Conservation (phyloP, 768 basidiomycete genomes). For the Amanita muscaria region DNA sequence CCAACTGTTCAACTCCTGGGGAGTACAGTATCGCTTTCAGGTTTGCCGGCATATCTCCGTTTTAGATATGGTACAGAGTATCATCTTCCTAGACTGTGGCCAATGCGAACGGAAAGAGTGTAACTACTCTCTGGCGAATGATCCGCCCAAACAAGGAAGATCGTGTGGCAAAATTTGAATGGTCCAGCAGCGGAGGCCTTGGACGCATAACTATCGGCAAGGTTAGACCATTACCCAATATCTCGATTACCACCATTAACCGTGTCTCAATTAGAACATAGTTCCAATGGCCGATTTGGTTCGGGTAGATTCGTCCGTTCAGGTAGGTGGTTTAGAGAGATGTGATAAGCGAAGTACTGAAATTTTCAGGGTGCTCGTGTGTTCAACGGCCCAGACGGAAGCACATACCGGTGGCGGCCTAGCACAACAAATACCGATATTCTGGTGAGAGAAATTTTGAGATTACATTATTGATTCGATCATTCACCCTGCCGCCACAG, state of each 20-base stretch:
- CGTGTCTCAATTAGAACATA: constrained; percentile 53
- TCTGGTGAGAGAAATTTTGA: constrained; percentile 35
- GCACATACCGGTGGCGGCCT: constrained; percentile 76
- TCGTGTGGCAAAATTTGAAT: constrained; percentile 81
- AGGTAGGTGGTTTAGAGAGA: constrained; percentile 33
- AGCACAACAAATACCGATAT: constrained; percentile 48
- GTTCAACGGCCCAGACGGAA: constrained; percentile 79
- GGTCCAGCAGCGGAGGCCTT: constrained; percentile 74
- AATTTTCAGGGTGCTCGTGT: constrained; percentile 47
- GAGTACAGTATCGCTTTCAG: constrained; percentile 74
- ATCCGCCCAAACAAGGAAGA: constrained; percentile 82
- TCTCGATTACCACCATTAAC: too few species aligned
- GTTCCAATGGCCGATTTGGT: constrained; percentile 80
- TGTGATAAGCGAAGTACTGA: neutral
- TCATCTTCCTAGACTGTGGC: constrained; percentile 51
- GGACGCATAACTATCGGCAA: constrained; percentile 83
- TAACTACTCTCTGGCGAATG: constrained; percentile 74
- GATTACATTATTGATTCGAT: constrained; percentile 9
- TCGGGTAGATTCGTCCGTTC: constrained; percentile 52
- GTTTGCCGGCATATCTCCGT: constrained; percentile 29
- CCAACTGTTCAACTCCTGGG: constrained; percentile 73
- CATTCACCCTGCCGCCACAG: constrained; percentile 27
- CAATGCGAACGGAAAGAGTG: constrained; percentile 52
- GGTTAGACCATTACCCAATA: constrained; percentile 37
- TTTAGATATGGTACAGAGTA: constrained; percentile 14